Percentiles rank a stretch among this genome's conserved stretches.
phyloP scores from a whole-genome alignment of 2,329 filamentous ascomycete species.

The Talaromyces sp. region DNA sequence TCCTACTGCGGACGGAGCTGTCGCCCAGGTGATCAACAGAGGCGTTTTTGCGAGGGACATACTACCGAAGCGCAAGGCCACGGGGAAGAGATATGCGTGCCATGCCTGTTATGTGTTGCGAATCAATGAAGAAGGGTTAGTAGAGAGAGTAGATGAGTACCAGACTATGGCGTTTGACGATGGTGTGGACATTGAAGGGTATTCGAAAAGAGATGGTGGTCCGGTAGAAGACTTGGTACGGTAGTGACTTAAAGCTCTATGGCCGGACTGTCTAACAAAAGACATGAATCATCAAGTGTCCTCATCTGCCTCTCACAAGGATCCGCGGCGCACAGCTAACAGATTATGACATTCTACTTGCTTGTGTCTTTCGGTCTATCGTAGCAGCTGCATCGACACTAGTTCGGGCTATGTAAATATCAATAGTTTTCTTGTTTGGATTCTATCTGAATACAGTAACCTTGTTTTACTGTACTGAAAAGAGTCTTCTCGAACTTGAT shows the following conservation, averaged over 20 bases:
- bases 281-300: background rate
- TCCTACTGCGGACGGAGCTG: no score
- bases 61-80: background rate
- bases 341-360: no score
- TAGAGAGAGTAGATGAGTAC: background rate
- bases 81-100: background rate
- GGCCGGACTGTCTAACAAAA: background rate
- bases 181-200: background rate
- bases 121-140: background rate
- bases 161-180: background rate
- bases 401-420: background rate
- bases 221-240: background rate
- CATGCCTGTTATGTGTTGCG: background rate
- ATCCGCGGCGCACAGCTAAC: background rate
- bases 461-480: no score
- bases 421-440: background rate
- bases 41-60: background rate
- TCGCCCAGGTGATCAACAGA: no score
- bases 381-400: background rate
- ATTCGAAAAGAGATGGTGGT: background rate
- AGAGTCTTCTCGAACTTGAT: no score
- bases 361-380: no score
- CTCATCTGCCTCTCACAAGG: no score
- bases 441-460: background rate
- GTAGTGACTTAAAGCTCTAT: background rate